These are phyloP conservation scores for Fonsecaea multimorphosa DNA, from an alignment of 2,329 filamentous ascomycete genomes.

Conservation along the genomic window DNA sequence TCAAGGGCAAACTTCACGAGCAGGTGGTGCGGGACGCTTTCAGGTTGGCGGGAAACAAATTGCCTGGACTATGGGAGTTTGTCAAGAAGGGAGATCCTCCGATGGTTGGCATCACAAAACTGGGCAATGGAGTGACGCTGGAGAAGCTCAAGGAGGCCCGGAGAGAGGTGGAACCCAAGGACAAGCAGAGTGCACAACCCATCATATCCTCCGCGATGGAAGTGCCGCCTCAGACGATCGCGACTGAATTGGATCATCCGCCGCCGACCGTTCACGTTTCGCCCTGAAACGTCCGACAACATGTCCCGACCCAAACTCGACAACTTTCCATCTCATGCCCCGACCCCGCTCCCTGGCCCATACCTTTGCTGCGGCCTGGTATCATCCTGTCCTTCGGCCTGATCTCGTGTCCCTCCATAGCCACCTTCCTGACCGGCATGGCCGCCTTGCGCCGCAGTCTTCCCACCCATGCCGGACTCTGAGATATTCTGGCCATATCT, in stretches of 20 bases:
- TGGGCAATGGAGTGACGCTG: constrained; percentile 78
- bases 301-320: background rate
- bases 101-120: constrained; percentile 89
- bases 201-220: constrained; percentile 43
- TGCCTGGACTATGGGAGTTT: constrained; percentile 87
- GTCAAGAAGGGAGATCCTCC: constrained; percentile 90
- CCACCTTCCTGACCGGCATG: constrained; percentile 43
- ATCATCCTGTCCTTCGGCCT: constrained; percentile 47
- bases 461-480: constrained; percentile 62
- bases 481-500: constrained; percentile 63
- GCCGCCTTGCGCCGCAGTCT: constrained; percentile 53
- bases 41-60: constrained; percentile 88
- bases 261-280: constrained; percentile 21
- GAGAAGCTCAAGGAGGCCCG: constrained; percentile 83
- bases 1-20: constrained; percentile 92
- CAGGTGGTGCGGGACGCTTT: constrained; percentile 93
- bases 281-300: constrained; percentile 19
- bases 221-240: constrained; percentile 46
- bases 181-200: constrained; percentile 38
- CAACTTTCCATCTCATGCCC: constrained; percentile 49
- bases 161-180: constrained; percentile 62
- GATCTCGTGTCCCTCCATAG: constrained; percentile 50
- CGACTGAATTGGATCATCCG: constrained; percentile 43
- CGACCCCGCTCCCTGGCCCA: constrained; percentile 61
- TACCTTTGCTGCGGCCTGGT: constrained; percentile 61